Percentiles rank a stretch among this genome's conserved stretches.
Evolutionary conservation across 108 stramenopile species (phyloP).

Genomic region (Nannochloropsis oceanica): DNA sequence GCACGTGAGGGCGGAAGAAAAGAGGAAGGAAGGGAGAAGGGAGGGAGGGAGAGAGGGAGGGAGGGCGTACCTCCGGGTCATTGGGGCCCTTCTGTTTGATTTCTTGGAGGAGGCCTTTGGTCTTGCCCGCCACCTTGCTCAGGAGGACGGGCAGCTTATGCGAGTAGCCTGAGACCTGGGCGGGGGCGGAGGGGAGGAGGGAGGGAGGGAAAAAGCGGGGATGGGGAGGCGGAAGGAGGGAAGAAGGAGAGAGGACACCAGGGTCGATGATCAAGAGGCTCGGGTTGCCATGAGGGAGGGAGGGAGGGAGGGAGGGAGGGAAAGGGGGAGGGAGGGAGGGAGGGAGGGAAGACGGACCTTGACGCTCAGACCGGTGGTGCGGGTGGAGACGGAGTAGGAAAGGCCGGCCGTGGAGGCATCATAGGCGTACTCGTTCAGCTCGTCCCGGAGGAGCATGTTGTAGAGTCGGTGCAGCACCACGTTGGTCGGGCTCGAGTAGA

Average conservation of each 20-base stretch:
- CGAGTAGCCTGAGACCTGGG: slow-evolving; percentile 13
- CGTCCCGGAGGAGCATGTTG: slow-evolving; percentile 20
- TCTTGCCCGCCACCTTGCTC: not conserved
- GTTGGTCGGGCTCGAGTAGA: slow-evolving; percentile 14
- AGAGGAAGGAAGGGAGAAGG: not conserved
- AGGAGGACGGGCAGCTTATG: slow-evolving; percentile 13
- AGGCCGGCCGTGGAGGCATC: slow-evolving; percentile 24
- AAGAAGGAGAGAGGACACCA: no score
- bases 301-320: no score
- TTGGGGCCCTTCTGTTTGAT: not conserved
- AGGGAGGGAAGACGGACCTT: not conserved
- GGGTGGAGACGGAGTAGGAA: slow-evolving; percentile 8
- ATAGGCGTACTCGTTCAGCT: slow-evolving; percentile 22
- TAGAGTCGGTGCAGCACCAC: not conserved
- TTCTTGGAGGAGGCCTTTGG: not conserved
- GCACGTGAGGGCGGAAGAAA: not conserved
- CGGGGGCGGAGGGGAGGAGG: not conserved
- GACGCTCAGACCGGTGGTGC: slow-evolving; percentile 6
- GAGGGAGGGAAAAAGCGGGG: not conserved
- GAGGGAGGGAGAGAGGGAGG: not conserved
- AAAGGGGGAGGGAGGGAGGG: not conserved
- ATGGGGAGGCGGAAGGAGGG: no score
- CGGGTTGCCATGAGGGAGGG: not conserved
- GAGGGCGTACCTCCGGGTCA: not conserved
- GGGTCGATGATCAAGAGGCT: not conserved